Evolutionary conservation across 164 flowering plant genomes (phyloP).

Genomic region (Litsea cubeba): DNA sequence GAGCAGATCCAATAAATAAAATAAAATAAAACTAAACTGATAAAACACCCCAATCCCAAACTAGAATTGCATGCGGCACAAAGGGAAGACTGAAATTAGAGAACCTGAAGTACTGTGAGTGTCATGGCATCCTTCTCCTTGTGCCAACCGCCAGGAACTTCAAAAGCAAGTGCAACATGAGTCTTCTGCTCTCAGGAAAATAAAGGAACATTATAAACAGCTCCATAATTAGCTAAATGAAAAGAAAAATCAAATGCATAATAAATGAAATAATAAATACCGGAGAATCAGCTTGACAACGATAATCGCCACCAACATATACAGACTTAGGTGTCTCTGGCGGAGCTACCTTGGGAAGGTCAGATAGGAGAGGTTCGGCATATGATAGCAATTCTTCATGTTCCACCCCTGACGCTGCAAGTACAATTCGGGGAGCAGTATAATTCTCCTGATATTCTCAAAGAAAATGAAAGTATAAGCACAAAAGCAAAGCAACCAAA

Average conservation of each 20-base stretch:
- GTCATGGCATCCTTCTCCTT: constrained; percentile 68
- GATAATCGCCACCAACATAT: constrained; percentile 83
- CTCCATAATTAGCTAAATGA: not conserved
- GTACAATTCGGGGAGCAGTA: constrained; percentile 85
- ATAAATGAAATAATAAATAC: constrained; percentile 34
- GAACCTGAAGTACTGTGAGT: constrained; percentile 85
- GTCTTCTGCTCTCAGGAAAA: constrained; percentile 36
- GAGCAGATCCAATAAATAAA: not conserved
- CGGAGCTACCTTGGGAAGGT: constrained; percentile 49
- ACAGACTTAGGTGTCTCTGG: constrained; percentile 52
- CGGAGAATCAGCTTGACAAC: constrained; percentile 65
- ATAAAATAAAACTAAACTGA: not conserved
- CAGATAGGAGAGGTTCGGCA: constrained; percentile 88
- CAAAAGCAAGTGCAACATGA: constrained; percentile 90
- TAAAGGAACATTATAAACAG: not conserved
- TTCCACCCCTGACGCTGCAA: constrained; percentile 90
- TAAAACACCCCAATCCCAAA: not conserved
- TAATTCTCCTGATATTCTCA: constrained; percentile 57
- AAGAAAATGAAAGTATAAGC: constrained; percentile 4
- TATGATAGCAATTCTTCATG: constrained; percentile 62
- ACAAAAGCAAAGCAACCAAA: not conserved
- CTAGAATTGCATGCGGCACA: not conserved
- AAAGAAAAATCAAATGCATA: not conserved
- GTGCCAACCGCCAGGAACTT: constrained; percentile 85
- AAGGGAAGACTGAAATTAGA: constrained; percentile 4